Percentiles rank a stretch among this genome's conserved stretches.
Evolutionary conservation across 371 early-diverging fungal species (phyloP).

Genomic region (Chytridiales sp.): DNA sequence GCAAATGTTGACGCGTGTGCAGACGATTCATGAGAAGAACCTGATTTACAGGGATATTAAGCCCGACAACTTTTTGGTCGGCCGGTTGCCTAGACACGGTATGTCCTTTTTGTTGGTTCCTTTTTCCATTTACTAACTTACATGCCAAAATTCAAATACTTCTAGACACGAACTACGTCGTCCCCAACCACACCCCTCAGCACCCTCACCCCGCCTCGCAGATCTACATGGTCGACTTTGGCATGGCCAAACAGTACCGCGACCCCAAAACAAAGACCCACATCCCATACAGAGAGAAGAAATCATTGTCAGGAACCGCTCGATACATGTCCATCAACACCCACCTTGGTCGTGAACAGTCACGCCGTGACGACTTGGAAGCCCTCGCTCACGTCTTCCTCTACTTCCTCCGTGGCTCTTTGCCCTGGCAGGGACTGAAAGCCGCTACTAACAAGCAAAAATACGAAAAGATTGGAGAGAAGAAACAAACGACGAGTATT

Average conservation of each 20-base stretch:
- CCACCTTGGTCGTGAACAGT: conserved; percentile 94
- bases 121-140: conserved; percentile 5
- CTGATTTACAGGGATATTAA: conserved; percentile 99
- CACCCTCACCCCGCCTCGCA: conserved; percentile 51
- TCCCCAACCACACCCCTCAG: conserved; percentile 44
- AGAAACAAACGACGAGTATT: conserved; percentile 91
- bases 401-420: conserved; percentile 96
- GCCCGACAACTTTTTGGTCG: conserved; percentile 98
- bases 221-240: conserved; percentile 90
- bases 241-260: conserved; percentile 96
- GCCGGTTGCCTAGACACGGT: conserved; percentile 65
- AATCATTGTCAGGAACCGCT: conserved; percentile 94
- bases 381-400: conserved; percentile 98
- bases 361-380: conserved; percentile 98
- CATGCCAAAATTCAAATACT: too few relatives aligned
- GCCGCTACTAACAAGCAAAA: conserved; percentile 99
- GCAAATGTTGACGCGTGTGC: conserved; percentile 92
- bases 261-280: conserved; percentile 93
- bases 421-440: conserved; percentile 99
- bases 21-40: conserved; percentile 94
- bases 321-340: conserved; percentile 97
- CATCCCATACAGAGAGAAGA: conserved; percentile 89
- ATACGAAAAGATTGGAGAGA: conserved; percentile 97
- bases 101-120: conserved; percentile 25
- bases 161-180: conserved; percentile 41